A percentile compares a stretch with the other conserved stretches of the same genome.
phyloP scores from a whole-genome alignment of 2,329 filamentous ascomycete genomes.

The Epichloe bromicola region DNA sequence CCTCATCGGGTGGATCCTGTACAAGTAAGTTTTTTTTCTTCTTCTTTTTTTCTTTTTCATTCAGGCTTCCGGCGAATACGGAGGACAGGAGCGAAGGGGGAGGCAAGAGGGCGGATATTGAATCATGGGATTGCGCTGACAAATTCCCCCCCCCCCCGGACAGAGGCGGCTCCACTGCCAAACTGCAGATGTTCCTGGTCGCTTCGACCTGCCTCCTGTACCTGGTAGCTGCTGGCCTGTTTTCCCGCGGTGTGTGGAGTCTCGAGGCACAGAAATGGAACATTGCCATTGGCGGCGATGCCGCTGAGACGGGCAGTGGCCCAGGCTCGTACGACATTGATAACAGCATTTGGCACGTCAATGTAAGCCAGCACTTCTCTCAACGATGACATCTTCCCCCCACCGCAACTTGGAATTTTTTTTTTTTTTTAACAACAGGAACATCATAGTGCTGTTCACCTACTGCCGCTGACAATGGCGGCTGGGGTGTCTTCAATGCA shows the following conservation, averaged over 20 bases:
- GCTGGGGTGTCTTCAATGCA: slow-evolving; percentile 81
- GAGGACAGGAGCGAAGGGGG: too few relatives aligned
- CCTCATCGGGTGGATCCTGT: slow-evolving; percentile 59
- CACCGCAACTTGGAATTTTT: too few relatives aligned
- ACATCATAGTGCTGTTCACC: slow-evolving; percentile 59
- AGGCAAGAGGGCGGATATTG: too few relatives aligned
- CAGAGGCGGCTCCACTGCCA: slow-evolving; percentile 30
- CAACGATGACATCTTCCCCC: too few relatives aligned
- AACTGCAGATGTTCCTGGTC: slow-evolving; percentile 63
- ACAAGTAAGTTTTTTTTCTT: slow-evolving; percentile 47
- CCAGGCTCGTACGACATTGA: slow-evolving; percentile 70
- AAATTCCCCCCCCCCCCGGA: rapidly evolving
- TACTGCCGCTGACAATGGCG: slow-evolving; percentile 55
- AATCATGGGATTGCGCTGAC: neutral
- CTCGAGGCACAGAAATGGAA: slow-evolving; percentile 62
- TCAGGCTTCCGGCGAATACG: too few relatives aligned
- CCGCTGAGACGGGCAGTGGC: slow-evolving; percentile 38
- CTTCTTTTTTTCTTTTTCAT: too few relatives aligned
- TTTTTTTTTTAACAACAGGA: neutral
- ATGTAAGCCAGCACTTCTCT: slow-evolving; percentile 35
- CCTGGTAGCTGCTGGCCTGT: slow-evolving; percentile 69
- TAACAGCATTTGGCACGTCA: slow-evolving; percentile 71
- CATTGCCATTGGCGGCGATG: slow-evolving; percentile 45
- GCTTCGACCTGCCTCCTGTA: slow-evolving; percentile 73
- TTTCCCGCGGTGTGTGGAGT: slow-evolving; percentile 64